Evolutionary conservation across 345 rosid genomes (phyloP).

Genomic region (Populus simonii): DNA sequence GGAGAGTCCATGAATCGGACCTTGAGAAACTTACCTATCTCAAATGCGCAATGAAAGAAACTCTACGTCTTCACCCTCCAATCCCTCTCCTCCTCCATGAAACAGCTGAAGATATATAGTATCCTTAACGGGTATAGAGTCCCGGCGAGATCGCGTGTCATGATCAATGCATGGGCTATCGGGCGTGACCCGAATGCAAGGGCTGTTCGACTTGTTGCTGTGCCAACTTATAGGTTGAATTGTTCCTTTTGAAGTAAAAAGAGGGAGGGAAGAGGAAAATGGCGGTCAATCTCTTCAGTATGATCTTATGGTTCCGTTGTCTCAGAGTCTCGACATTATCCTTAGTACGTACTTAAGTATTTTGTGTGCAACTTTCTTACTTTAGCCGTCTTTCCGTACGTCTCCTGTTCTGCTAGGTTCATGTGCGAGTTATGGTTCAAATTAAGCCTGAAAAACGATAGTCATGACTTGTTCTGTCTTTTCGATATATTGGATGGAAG

Average conservation of each 20-base stretch:
- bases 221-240: slow-evolving; percentile 26
- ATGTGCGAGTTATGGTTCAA: too few species aligned
- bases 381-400: too few species aligned
- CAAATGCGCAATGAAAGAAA: slow-evolving; percentile 22
- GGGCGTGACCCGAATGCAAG: slow-evolving; percentile 35
- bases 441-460: background rate
- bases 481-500: background rate
- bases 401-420: too few species aligned
- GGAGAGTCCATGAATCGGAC: slow-evolving; percentile 16
- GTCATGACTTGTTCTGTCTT: background rate
- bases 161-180: slow-evolving; percentile 46
- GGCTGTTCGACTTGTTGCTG: slow-evolving; percentile 36
- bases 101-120: slow-evolving; percentile 25
- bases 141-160: slow-evolving; percentile 33
- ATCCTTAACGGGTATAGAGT: slow-evolving; percentile 28
- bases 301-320: background rate
- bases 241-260: background rate
- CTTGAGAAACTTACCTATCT: slow-evolving; percentile 18
- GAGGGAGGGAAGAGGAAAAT: background rate
- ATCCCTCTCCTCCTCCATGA: slow-evolving; percentile 44
- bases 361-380: too few species aligned
- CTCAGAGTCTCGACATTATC: background rate
- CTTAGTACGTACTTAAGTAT: too few species aligned
- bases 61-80: slow-evolving; percentile 29
- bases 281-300: background rate